Evolutionary conservation across 441 rosid genomes (phyloP).

Genomic region (Kokia cookei): DNA sequence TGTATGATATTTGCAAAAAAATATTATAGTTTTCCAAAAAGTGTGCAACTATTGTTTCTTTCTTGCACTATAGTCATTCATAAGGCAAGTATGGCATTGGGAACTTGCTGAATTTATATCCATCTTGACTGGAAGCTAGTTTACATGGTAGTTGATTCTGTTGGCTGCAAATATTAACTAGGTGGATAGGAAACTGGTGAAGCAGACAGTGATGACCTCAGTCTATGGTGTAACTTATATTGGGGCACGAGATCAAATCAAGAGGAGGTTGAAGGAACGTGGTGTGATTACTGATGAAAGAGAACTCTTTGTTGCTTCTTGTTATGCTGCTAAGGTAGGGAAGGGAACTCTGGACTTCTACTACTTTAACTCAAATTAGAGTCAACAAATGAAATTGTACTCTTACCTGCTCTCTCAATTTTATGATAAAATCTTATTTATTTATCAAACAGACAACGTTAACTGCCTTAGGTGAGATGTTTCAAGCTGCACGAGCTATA

Average conservation of each 20-base stretch:
- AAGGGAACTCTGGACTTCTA: constrained; percentile 14
- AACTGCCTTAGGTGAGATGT: constrained; percentile 90
- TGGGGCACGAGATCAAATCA: constrained; percentile 96
- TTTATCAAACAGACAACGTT: constrained; percentile 60
- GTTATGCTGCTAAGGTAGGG: constrained; percentile 93
- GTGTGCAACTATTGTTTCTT: not conserved
- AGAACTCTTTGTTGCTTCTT: constrained; percentile 59
- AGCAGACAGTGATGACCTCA: constrained; percentile 99
- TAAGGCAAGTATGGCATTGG: not conserved
- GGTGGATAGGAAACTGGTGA: constrained; percentile 98
- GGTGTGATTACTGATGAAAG: constrained; percentile 48
- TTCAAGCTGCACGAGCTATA: constrained; percentile 90
- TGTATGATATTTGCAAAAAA: constrained; percentile 12
- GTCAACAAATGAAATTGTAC: not conserved
- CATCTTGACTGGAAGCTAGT: not conserved
- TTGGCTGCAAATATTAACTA: constrained; percentile 30
- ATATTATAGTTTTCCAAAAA: not conserved
- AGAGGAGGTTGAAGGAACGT: constrained; percentile 89
- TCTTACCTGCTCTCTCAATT: not conserved
- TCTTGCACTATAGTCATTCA: not conserved
- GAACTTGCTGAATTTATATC: not conserved
- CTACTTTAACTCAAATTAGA: not conserved
- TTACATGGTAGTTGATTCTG: constrained; percentile 7
- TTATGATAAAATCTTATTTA: constrained; percentile 11
- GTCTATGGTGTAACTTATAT: constrained; percentile 91